Base-by-base conservation (phyloP, 441 rosid genomes). In the Isatis lusitanica region DNA sequence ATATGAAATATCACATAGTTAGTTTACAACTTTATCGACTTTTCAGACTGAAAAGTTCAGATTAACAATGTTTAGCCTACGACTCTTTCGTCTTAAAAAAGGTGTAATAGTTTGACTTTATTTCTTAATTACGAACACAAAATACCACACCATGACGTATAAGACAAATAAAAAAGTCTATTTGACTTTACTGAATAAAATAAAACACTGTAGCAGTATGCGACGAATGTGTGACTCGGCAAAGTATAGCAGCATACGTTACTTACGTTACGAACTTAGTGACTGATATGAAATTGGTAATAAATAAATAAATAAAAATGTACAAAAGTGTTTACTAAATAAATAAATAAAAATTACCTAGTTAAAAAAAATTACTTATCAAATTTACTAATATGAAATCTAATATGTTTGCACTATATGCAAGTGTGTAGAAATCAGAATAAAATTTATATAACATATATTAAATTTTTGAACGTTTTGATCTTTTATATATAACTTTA, bases 191-290 rank as follows among this genome's bases (percentile, higher is more conserved):
- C 55, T 35, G 48, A 15, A n/a, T 16, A 63, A 63, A 63, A 44
- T 40, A 63, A 63, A 63, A 44, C 13, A 17, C 44, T 9, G 15
- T 35, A 63, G 42, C 38, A 33, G 26, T 4, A 35, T 38, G 50
- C 69, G 46, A 63, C 70, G 17, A 33, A 43, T 10, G 21, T 65
- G 40, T 56, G 71, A 73, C 71, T 73, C 66, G 44, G 52, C 13
- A 66, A 73, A 47, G 60, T 66, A 57, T 57, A 26, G 66, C 36
- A 65, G 36, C 26, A 57, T 73, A 16, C 33, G 24, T 56, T 24
- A 46, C 16, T 38, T 38, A 38, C 39, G 30, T 35, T 58, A 59
- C 43, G 24, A 46, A 47, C 66, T 36, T 51, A 24, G 24, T 73
- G 51, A 46, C 63, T 43, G 10, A n/a, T n/a, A n/a, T n/a, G n/a